These are phyloP conservation scores for Boletus barrowsii DNA, from an alignment of 768 basidiomycete species.

Conservation along the genomic window DNA sequence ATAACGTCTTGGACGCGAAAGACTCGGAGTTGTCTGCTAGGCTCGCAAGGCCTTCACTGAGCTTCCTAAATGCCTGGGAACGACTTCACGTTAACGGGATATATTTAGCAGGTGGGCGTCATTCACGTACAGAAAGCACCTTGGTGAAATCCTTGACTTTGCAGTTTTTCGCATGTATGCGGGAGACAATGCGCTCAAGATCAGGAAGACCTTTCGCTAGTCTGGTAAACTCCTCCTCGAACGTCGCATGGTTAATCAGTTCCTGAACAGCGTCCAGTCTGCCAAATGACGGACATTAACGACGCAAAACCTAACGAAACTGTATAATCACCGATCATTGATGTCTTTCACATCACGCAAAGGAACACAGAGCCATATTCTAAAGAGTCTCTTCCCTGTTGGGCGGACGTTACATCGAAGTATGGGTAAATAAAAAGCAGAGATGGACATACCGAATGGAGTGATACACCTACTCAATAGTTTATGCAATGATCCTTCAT, in stretches of 20 bases:
- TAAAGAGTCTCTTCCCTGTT: slow-evolving; percentile 89
- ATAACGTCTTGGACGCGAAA: slow-evolving; percentile 76
- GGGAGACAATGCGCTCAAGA: slow-evolving; percentile 89
- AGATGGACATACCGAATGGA: slow-evolving; percentile 66
- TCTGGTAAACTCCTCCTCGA: slow-evolving; percentile 70
- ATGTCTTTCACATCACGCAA: slow-evolving; percentile 79
- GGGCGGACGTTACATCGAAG: slow-evolving; percentile 6
- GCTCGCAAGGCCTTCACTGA: slow-evolving; percentile 62
- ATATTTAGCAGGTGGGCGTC: neutral
- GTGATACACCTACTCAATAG: slow-evolving; percentile 83
- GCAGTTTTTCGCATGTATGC: slow-evolving; percentile 91
- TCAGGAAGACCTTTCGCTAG: slow-evolving; percentile 85
- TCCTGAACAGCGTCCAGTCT: slow-evolving; percentile 96
- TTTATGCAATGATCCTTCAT: slow-evolving; percentile 84
- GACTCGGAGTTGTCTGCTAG: slow-evolving; percentile 63
- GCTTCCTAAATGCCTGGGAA: slow-evolving; percentile 68
- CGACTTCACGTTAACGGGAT: neutral
- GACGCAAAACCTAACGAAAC: slow-evolving; percentile 7
- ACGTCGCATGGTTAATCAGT: slow-evolving; percentile 74
- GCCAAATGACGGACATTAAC: slow-evolving; percentile 17
- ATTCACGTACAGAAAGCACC: slow-evolving; percentile 61
- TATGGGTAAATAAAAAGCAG: slow-evolving; percentile 2
- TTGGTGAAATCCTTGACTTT: slow-evolving; percentile 84
- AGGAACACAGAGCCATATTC: slow-evolving; percentile 95
- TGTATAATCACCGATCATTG: slow-evolving; percentile 67